phyloP scores from a whole-genome alignment of 2,329 filamentous ascomycete genomes.

The Tolypocladium nubicola region DNA sequence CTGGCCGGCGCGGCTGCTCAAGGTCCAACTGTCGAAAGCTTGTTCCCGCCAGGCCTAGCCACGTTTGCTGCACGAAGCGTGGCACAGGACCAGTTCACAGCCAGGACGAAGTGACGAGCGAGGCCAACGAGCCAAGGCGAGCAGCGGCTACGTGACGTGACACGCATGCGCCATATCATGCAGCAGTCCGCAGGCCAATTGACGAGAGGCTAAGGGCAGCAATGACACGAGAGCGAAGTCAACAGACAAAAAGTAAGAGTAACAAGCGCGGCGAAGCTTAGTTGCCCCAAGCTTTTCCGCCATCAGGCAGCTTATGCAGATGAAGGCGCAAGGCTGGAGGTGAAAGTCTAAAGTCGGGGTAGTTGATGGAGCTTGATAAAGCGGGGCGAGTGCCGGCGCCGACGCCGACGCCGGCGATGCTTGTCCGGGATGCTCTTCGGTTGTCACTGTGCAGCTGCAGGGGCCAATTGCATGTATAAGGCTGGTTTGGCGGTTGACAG shows the following conservation, averaged over 20 bases:
- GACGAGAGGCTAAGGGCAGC: no score
- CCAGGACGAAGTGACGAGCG: not conserved
- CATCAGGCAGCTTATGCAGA: not conserved
- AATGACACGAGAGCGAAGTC: not conserved
- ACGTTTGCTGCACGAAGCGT: not conserved
- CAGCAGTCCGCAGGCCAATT: not conserved
- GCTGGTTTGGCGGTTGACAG: no score
- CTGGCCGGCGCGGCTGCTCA: not conserved
- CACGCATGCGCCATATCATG: not conserved
- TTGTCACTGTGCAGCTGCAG: not conserved
- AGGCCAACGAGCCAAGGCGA: not conserved
- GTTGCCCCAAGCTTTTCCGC: not conserved
- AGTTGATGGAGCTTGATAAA: not conserved
- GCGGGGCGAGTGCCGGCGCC: not conserved
- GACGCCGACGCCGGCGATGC: not conserved
- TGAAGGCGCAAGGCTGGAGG: not conserved
- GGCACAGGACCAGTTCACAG: not conserved
- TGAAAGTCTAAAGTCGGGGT: not conserved
- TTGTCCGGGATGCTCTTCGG: not conserved
- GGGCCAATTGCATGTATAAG: not conserved
- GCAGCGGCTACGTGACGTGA: not conserved
- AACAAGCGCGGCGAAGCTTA: not conserved
- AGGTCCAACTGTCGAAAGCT: not conserved
- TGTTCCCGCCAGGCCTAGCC: not conserved
- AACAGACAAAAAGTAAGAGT: not conserved